Evolutionary conservation across 495 filamentous ascomycete genomes (phyloP).

Genomic region (Niebla homalea): DNA sequence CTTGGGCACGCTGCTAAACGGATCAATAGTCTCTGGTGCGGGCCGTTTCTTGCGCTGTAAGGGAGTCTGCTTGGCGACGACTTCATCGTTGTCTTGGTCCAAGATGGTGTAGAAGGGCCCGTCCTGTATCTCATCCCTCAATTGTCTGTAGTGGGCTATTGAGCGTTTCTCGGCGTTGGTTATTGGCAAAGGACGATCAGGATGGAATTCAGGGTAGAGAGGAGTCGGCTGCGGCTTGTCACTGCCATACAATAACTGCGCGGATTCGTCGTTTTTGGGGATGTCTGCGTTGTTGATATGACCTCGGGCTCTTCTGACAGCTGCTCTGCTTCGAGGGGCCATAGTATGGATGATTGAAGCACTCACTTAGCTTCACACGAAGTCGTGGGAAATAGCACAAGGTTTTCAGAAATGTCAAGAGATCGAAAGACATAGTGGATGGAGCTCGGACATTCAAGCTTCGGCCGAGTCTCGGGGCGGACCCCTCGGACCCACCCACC

Average conservation of each 20-base stretch:
- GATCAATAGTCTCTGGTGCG: conserved; percentile 25
- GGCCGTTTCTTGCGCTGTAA: conserved; percentile 22
- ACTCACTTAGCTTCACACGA: no score
- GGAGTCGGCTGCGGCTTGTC: conserved; percentile 21
- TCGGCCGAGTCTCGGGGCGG: no score
- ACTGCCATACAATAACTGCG: background rate
- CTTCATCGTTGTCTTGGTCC: background rate
- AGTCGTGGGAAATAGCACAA: no score
- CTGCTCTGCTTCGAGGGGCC: no score
- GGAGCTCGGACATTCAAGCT: no score
- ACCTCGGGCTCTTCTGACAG: no score
- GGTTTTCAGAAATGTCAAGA: no score
- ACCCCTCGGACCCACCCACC: no score
- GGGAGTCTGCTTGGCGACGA: conserved; percentile 16
- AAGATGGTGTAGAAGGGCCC: conserved; percentile 9
- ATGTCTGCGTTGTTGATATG: conserved; percentile 16
- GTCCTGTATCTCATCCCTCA: conserved; percentile 32
- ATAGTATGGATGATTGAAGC: no score
- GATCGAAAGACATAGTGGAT: no score
- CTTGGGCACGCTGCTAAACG: conserved; percentile 47
- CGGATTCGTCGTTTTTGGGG: background rate
- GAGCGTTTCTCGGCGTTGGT: background rate
- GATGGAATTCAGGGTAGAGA: conserved; percentile 23
- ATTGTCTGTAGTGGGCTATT: conserved; percentile 39
- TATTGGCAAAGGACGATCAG: background rate